Base-by-base conservation (phyloP, 2,329 filamentous ascomycete species). In the Apiospora marii region DNA sequence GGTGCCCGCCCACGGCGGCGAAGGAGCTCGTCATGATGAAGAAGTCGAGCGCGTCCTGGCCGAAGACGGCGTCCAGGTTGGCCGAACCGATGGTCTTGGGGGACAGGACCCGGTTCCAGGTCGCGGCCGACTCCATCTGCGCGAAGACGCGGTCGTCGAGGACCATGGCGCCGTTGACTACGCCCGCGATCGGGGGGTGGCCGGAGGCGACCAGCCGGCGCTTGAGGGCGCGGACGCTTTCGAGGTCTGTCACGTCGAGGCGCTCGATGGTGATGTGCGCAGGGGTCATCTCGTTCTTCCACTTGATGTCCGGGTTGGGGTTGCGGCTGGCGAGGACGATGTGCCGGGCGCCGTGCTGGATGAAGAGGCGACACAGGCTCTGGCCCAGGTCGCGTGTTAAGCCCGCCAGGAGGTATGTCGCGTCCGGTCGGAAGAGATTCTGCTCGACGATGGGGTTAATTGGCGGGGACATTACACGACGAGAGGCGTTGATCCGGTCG, bases 21-120 rank as follows among this genome's bases (percentile, higher is more conserved):
- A 86, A 85, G 0, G 83, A 85, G 7, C 83, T 85, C 0, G 83
- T 85, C 83, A 86, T 83, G 77, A 86, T 83, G 78, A 86, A 86
- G 76, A 86, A 85, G 14, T 85, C 84, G 48, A 86, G 75, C 27
- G 12, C 6, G 41, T 77, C 73, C 22, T 74, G 37, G 1, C 58
- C 58, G 72, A 85, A 85, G 3, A 79, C 81, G 0, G 10, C n/a
- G 73, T 84, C 81, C 0, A 86, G 81, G 69, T 85, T 84, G 14
- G 71, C 71, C 0, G 83, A 85, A 0, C 84, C 84, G 1, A 81
- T 48, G 0, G 82, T 81, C 77, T 86, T 86, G 68, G 84, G 84
- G 1, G 67, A 73, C 77, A 85, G 78, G 10, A 85, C 84, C 2
- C 82, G 80, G 3, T 81, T 73, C 74, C 83, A 81, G 0, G 79